Conservation (phyloP, 2,329 filamentous ascomycete species). For the Pseudopyricularia javanii region DNA sequence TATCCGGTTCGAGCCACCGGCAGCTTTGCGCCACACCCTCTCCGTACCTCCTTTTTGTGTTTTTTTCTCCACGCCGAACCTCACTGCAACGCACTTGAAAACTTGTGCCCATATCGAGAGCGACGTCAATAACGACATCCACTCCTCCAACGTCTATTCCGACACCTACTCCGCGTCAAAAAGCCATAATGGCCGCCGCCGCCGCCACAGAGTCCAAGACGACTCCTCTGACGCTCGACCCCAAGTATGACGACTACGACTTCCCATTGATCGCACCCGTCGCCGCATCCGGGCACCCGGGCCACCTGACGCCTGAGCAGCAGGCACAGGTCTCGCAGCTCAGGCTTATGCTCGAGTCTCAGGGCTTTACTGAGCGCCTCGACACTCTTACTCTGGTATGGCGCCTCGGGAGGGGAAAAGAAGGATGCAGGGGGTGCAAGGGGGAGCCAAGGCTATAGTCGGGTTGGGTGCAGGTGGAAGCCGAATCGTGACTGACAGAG, state of each 20-base stretch:
- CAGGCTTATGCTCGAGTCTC: slow-evolving; percentile 69
- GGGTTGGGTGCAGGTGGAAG: neutral
- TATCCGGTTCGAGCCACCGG: no score
- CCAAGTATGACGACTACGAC: slow-evolving; percentile 95
- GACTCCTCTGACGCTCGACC: slow-evolving; percentile 45
- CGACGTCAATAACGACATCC: neutral
- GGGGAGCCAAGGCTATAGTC: neutral
- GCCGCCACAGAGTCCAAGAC: slow-evolving; percentile 10
- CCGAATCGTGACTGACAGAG: neutral
- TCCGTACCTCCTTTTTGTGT: no score
- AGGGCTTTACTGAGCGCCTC: slow-evolving; percentile 70
- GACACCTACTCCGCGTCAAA: neutral
- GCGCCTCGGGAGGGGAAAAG: neutral
- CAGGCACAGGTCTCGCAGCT: slow-evolving; percentile 84
- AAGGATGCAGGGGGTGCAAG: neutral
- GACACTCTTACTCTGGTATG: slow-evolving; percentile 85
- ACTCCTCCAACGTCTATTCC: slow-evolving; percentile 1
- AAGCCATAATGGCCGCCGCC: slow-evolving; percentile 9
- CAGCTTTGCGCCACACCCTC: no score
- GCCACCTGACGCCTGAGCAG: slow-evolving; percentile 75
- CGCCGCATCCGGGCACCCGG: slow-evolving; percentile 66
- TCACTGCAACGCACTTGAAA: no score
- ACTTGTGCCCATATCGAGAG: no score
- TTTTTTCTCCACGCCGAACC: no score
- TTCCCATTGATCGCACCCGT: slow-evolving; percentile 70